Percentiles rank a stretch among this genome's conserved stretches.
These are phyloP conservation scores for Dendryphion nanum DNA, from an alignment of 2,329 filamentous ascomycete genomes.

Conservation along the genomic window DNA sequence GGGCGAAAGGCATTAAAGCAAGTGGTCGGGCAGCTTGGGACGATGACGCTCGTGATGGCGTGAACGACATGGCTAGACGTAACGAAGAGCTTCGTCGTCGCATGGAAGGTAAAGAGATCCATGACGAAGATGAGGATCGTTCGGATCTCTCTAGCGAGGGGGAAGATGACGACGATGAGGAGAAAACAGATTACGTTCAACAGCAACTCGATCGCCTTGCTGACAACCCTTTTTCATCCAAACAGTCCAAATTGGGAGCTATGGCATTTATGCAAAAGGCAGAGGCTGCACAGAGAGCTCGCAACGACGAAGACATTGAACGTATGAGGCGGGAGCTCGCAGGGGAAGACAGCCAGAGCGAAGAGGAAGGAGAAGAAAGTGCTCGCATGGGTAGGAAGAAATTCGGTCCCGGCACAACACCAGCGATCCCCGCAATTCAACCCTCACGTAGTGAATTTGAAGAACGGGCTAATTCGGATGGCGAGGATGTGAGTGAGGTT, in stretches of 20 bases:
- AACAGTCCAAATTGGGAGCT: slow-evolving; percentile 64
- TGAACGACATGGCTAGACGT: slow-evolving; percentile 76
- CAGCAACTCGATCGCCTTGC: slow-evolving; percentile 38
- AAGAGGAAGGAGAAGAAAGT: slow-evolving; percentile 53
- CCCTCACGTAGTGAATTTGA: slow-evolving; percentile 57
- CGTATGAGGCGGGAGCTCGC: slow-evolving; percentile 66
- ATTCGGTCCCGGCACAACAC: slow-evolving; percentile 57
- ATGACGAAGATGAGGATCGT: slow-evolving; percentile 48
- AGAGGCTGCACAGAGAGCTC: slow-evolving; percentile 72
- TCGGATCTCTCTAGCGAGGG: slow-evolving; percentile 53
- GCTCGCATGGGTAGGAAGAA: slow-evolving; percentile 66
- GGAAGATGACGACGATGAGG: slow-evolving; percentile 60
- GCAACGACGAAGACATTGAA: slow-evolving; percentile 70
- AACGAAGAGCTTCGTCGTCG: slow-evolving; percentile 79
- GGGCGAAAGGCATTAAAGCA: slow-evolving; percentile 81
- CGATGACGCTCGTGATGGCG: slow-evolving; percentile 74
- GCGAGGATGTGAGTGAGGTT: no score
- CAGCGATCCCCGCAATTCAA: slow-evolving; percentile 28
- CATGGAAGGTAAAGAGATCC: slow-evolving; percentile 68
- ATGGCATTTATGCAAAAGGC: slow-evolving; percentile 96
- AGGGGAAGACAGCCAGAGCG: slow-evolving; percentile 56
- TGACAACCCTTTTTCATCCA: slow-evolving; percentile 48
- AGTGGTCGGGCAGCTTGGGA: slow-evolving; percentile 83
- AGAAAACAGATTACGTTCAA: slow-evolving; percentile 36
- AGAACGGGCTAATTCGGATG: slow-evolving; percentile 54